phyloP scores from a whole-genome alignment of 352 stramenopile genomes.

The Phytophthora idaei region DNA sequence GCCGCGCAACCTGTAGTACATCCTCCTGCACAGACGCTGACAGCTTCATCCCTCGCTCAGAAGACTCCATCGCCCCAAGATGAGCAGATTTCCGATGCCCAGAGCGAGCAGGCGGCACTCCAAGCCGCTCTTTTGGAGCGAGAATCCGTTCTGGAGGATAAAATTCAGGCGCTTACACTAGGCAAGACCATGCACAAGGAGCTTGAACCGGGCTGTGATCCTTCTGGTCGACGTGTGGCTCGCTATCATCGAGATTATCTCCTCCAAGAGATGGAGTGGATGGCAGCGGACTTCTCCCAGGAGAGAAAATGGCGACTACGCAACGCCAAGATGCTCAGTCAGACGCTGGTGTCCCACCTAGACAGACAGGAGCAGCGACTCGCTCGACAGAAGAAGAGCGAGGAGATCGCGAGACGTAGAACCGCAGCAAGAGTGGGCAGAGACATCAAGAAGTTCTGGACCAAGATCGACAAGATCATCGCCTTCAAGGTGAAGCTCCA shows the following conservation, averaged over 20 bases:
- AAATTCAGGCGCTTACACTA: constrained; percentile 55
- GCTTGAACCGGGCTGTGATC: constrained; percentile 45
- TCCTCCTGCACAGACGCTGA: constrained; percentile 32
- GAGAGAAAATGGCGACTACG: constrained; percentile 89
- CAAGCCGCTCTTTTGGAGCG: constrained; percentile 46
- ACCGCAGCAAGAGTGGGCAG: constrained; percentile 82
- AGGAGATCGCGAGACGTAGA: constrained; percentile 48
- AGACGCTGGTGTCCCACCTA: constrained; percentile 52
- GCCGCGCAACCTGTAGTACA: constrained; percentile 23
- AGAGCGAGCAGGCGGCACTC: constrained; percentile 31
- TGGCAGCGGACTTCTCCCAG: constrained; percentile 92
- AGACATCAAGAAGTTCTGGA: constrained; percentile 95
- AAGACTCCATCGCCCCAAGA: constrained; percentile 4
- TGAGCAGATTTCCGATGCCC: constrained; percentile 15
- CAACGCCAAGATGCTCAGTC: constrained; percentile 73
- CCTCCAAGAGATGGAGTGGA: constrained; percentile 92
- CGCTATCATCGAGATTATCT: constrained; percentile 75
- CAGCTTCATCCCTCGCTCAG: neutral
- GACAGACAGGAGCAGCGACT: constrained; percentile 23
- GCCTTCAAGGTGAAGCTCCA: constrained; percentile 96
- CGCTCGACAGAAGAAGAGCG: constrained; percentile 42
- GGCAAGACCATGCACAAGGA: constrained; percentile 44
- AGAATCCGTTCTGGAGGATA: constrained; percentile 45
- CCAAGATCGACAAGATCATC: constrained; percentile 98
- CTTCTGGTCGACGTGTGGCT: constrained; percentile 41